phyloP scores from a whole-genome alignment of 345 rosid genomes.

The Pistacia vera region DNA sequence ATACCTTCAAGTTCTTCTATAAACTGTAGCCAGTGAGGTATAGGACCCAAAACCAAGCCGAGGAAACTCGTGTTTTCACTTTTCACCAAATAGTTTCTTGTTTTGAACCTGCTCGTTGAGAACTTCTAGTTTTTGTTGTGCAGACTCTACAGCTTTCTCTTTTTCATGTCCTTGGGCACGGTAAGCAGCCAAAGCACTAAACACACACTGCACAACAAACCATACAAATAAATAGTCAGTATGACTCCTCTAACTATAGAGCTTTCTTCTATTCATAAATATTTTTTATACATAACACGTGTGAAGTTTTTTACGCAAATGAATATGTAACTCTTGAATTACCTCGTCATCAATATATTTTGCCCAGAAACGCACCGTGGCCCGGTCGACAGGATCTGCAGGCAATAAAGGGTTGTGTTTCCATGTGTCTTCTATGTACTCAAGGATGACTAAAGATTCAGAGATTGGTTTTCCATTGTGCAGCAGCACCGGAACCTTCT shows the following conservation, averaged over 20 bases:
- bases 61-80: slow-evolving; percentile 30
- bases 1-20: slow-evolving; percentile 40
- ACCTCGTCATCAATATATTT: slow-evolving; percentile 24
- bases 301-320: no score
- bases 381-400: slow-evolving; percentile 9
- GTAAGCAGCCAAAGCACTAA: slow-evolving; percentile 25
- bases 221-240: neutral
- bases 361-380: slow-evolving; percentile 20
- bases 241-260: neutral
- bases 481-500: slow-evolving; percentile 23
- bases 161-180: slow-evolving; percentile 32
- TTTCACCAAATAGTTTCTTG: slow-evolving; percentile 38
- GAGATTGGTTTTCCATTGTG: slow-evolving; percentile 9
- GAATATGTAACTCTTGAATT: neutral
- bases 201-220: slow-evolving; percentile 22
- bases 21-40: slow-evolving; percentile 28
- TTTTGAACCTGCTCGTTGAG: slow-evolving; percentile 39
- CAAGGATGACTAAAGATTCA: slow-evolving; percentile 21
- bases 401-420: slow-evolving; percentile 1
- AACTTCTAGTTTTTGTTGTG: slow-evolving; percentile 18
- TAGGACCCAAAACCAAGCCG: neutral
- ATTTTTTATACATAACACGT: no score
- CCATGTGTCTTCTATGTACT: slow-evolving; percentile 12
- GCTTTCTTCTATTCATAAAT: neutral
- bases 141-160: slow-evolving; percentile 29